Evolutionary conservation across 1,284 basidiomycete species (phyloP), one percentile per base, ranked within the genome.

Genomic region (Fomitopsis palustris): DNA sequence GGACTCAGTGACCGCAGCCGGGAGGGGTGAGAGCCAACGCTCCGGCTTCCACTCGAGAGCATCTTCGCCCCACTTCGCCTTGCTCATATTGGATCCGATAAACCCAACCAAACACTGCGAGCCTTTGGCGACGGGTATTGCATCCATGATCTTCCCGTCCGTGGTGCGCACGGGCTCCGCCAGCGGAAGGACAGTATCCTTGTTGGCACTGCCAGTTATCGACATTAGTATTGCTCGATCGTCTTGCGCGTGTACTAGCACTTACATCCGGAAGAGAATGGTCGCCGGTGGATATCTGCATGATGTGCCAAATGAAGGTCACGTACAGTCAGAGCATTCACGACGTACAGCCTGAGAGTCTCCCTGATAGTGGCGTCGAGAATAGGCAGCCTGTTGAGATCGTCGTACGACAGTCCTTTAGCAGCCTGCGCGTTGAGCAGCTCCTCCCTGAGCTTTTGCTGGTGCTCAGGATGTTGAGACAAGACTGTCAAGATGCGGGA

Each of bases 21-120:
- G 67, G 1, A 69, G 61, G 2, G 64, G 58, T 10, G 62, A 57
- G 2, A 73, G 59, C 70, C 71, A 72, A 4, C 71, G 67, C 49
- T 72, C 69, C 0, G 71, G 70, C 78, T 70, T 80, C 73, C 81
- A 86, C 55, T 83, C 77, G 19, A 62, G 59, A 5, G 81, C 77
- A 65, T 86, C 84, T 39, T 78, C 74, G 5, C 85, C 84, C 84
- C 84, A 87, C 4, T 85, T 69, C 1, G 73, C 69, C 60, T 75
- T 77, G 42, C 73, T 68, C 8, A 73, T 65, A 64, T 87, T 85
- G 45, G 82, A 63, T 0, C 73, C 68, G 2, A 74, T 61, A 14
- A 85, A 78, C 2, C 83, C 80, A 25, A 85, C 71, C 12, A 78
- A 57, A 0, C 84, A 61, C 0, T 68, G 64, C 55, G 84, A 80